Evolutionary conservation across 2,329 filamentous ascomycete species (phyloP).

Genomic region (Penicillium griseofulvum): DNA sequence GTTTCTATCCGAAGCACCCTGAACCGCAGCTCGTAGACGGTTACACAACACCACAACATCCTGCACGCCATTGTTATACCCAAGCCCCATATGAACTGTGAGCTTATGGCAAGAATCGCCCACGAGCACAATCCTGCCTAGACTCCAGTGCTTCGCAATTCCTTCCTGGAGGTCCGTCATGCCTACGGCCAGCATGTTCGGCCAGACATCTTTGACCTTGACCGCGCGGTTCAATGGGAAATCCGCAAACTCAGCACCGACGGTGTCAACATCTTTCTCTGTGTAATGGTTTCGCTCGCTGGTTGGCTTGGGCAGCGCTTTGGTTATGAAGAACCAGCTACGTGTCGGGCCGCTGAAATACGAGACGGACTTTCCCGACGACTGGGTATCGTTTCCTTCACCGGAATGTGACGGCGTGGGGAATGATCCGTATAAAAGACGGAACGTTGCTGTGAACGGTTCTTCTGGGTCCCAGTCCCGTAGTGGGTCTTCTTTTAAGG

Average conservation of each 20-base stretch:
- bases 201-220: constrained; percentile 32
- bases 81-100: constrained; percentile 37
- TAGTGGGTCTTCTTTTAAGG: neutral
- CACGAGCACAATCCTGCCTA: constrained; percentile 35
- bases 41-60: constrained; percentile 25
- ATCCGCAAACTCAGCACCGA: constrained; percentile 29
- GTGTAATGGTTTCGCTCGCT: constrained; percentile 26
- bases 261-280: constrained; percentile 23
- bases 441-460: neutral
- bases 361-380: constrained; percentile 25
- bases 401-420: neutral
- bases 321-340: constrained; percentile 36
- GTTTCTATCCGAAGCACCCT: neutral
- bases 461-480: neutral
- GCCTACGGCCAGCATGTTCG: constrained; percentile 21
- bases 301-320: constrained; percentile 29
- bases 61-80: constrained; percentile 39
- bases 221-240: constrained; percentile 25
- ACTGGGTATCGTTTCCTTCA: constrained; percentile 9
- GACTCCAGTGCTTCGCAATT: constrained; percentile 37
- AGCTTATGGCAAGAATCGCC: constrained; percentile 43
- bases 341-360: constrained; percentile 29
- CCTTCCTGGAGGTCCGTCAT: constrained; percentile 41
- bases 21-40: constrained; percentile 2
- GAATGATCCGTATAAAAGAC: constrained; percentile 3